Conservation (phyloP, 305 asterid species). For the Solanum hybrid region DNA sequence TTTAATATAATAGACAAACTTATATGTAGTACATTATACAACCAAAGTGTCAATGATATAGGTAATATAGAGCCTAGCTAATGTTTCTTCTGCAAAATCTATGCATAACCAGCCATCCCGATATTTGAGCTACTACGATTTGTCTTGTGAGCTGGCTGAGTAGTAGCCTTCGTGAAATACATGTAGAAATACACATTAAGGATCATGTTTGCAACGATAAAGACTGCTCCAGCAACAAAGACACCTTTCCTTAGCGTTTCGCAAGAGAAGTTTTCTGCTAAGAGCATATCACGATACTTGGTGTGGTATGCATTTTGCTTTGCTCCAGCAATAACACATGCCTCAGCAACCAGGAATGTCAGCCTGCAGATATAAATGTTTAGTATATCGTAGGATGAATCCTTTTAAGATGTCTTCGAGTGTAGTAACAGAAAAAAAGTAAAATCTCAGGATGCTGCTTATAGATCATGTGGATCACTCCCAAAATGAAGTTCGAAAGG, state of each 20-base stretch:
- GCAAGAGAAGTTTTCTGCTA: slow-evolving; percentile 58
- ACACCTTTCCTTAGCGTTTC: slow-evolving; percentile 74
- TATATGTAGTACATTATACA: neutral
- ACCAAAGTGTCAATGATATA: neutral
- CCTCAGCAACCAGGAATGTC: slow-evolving; percentile 66
- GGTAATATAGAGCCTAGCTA: neutral
- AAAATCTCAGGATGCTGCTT: no score
- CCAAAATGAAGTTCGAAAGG: neutral
- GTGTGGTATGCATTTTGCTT: slow-evolving; percentile 53
- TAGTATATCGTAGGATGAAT: neutral
- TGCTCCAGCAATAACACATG: slow-evolving; percentile 73
- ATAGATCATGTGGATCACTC: neutral
- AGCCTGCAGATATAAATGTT: slow-evolving; percentile 28
- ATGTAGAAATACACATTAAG: slow-evolving; percentile 69
- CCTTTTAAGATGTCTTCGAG: neutral
- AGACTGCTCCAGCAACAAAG: slow-evolving; percentile 90
- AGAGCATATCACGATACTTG: slow-evolving; percentile 47
- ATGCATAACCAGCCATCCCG: slow-evolving; percentile 60
- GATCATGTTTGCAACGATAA: slow-evolving; percentile 66
- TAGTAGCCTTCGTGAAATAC: slow-evolving; percentile 74
- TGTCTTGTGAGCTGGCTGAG: slow-evolving; percentile 40
- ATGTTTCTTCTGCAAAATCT: neutral
- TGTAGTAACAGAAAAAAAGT: neutral
- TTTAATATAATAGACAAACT: neutral
- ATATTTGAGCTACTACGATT: slow-evolving; percentile 37